Percentiles rank a stretch among this genome's conserved stretches.
phyloP scores from a whole-genome alignment of 2,329 filamentous ascomycete genomes.

The Ilyonectria mors-panacis region DNA sequence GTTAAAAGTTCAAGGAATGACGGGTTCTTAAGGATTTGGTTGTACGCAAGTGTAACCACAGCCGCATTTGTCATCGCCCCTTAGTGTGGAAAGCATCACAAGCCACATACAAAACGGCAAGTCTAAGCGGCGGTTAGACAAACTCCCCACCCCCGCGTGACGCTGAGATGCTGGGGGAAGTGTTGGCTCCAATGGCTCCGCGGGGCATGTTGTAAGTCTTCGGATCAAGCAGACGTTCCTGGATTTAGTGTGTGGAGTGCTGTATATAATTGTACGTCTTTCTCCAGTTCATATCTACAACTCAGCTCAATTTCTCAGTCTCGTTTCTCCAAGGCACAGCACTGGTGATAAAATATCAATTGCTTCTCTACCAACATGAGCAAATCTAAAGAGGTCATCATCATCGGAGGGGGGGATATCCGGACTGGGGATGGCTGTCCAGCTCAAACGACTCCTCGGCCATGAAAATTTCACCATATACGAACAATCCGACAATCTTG shows the following conservation, averaged over 20 bases:
- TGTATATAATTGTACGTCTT: neutral
- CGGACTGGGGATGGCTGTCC: constrained; percentile 37
- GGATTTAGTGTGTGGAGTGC: neutral
- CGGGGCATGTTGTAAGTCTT: too few relatives aligned
- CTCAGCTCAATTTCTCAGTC: neutral
- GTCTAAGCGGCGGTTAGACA: constrained; percentile 5
- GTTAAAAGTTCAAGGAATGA: neutral
- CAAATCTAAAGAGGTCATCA: constrained; percentile 20
- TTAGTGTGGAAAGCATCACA: neutral
- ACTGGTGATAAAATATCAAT: neutral
- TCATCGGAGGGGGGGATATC: constrained; percentile 34
- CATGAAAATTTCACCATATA: constrained; percentile 34
- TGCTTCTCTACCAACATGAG: neutral
- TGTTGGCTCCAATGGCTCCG: neutral
- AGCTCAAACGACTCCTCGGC: constrained; percentile 32
- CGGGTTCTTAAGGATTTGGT: neutral
- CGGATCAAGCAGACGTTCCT: too few relatives aligned
- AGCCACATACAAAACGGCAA: neutral
- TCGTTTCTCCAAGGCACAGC: too few relatives aligned
- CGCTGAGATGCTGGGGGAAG: neutral
- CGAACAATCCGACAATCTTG: constrained; percentile 37
- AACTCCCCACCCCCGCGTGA: neutral
- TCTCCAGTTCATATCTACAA: neutral
- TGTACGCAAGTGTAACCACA: constrained; percentile 10
- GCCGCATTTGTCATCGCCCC: neutral